A percentile compares a stretch with the other conserved stretches of the same genome.
Evolutionary conservation across 345 rosid species (phyloP).

Genomic region (Pistacia vera): DNA sequence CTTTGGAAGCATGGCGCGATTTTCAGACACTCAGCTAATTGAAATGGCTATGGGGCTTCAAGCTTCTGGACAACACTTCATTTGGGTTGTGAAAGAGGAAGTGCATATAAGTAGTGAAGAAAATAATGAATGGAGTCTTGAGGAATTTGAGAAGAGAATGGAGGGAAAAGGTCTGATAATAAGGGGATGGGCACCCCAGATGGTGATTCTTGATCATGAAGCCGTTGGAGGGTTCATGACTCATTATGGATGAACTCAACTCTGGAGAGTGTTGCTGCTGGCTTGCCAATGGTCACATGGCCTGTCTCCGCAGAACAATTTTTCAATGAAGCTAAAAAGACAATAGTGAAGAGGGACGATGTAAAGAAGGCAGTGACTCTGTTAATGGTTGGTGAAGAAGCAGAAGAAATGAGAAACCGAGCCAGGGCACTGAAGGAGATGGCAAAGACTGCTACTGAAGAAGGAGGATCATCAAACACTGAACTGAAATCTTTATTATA

Average conservation of each 20-base stretch:
- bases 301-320: constrained; percentile 17
- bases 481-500: no score
- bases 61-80: constrained; percentile 18
- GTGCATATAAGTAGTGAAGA: not conserved
- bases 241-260: constrained; percentile 37
- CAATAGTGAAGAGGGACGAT: not conserved
- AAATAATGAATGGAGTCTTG: not conserved
- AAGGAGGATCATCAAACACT: not conserved
- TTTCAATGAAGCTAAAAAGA: constrained; percentile 14
- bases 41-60: constrained; percentile 30
- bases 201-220: constrained; percentile 51
- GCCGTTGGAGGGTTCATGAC: constrained; percentile 27
- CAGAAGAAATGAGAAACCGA: constrained; percentile 7
- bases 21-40: constrained; percentile 8
- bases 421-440: not conserved
- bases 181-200: constrained; percentile 60
- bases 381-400: not conserved
- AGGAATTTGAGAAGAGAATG: constrained; percentile 37
- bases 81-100: constrained; percentile 22
- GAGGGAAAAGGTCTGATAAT: constrained; percentile 43
- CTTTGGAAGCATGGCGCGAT: no score
- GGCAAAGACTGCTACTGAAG: no score
- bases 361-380: no score
- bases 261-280: constrained; percentile 14
- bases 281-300: constrained; percentile 55